Base-by-base conservation (phyloP, 164 flowering plant genomes). In the Kalanchoe fedtschenkoi region DNA sequence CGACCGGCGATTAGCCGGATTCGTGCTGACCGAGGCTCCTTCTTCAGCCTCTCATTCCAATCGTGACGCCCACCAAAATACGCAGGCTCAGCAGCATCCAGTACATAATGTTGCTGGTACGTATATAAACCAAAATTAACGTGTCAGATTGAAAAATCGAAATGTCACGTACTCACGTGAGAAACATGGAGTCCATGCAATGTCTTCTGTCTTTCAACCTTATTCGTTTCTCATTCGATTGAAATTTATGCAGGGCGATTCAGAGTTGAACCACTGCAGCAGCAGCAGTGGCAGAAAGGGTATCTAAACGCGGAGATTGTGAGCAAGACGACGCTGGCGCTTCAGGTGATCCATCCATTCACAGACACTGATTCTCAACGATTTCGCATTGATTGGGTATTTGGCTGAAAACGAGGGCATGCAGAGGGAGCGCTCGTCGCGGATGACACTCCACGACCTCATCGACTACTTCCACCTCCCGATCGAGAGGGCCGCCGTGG, bases 391-490 rank as follows among this genome's bases (percentile, higher is more conserved):
- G 30, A 47, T n/a, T n/a, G n/a, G n/a, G n/a, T n/a, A n/a, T n/a
- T n/a, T n/a, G n/a, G n/a, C n/a, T n/a, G n/a, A 22, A 22, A 47
- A 24, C 13, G 46, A 53, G 65, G 22, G 62, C 47, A 44, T 46
- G 64, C 79, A 85, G 91, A 80, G 86, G 80, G 70, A 74, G 53
- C 80, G 83, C 61, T 68, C 82, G 0, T 76, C 65, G 30, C 77
- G 28, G 47, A 6, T 85, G 83, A 75, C 68, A 11, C 22, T 81
- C 67, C 11, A 24, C 2, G 84, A 83, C 19, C 55, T 85, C 22
- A 58, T 58, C 15, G n/a, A 41, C 4, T 70, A 68, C 62, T 80
- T 83, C 56, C 80, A 81, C 68, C 72, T 85, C 13, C 79, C 82
- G 5, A 72, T 83, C 11, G 75, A 73, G 22, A 65, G 62, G 24